These are phyloP conservation scores for Fusarium marasasianum DNA, from an alignment of 2,329 filamentous ascomycete genomes.

Conservation along the genomic window DNA sequence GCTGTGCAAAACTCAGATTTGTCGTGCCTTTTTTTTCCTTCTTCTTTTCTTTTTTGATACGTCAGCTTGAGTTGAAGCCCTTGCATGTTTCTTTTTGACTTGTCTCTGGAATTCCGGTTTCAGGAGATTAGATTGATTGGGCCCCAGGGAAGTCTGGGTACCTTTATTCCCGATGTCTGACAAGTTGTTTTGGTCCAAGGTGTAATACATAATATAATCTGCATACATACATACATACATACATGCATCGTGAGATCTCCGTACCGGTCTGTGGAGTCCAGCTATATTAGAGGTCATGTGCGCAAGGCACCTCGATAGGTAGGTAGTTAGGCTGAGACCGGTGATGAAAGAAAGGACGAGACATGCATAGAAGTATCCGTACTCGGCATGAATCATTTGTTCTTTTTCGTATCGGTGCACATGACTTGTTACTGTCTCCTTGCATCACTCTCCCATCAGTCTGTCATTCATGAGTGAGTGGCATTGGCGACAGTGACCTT, in stretches of 20 bases:
- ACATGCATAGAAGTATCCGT: not conserved
- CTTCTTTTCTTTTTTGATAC: constrained; percentile 1
- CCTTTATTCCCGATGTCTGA: not conserved
- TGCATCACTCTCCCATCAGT: not conserved
- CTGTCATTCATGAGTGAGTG: not conserved
- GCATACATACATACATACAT: not conserved
- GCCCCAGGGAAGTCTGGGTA: not conserved
- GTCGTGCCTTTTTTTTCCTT: not conserved
- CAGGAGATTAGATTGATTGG: not conserved
- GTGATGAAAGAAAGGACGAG: not conserved
- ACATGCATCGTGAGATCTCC: constrained; percentile 5
- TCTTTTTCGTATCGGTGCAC: not conserved
- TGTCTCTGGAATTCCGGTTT: not conserved
- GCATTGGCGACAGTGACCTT: not conserved
- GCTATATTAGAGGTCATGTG: not conserved
- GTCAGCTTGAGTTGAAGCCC: constrained; percentile 1
- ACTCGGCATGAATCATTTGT: not conserved
- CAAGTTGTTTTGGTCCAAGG: not conserved
- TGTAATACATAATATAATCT: too few relatives aligned
- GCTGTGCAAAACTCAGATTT: not conserved
- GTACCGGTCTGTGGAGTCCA: constrained; percentile 28
- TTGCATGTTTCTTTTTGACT: constrained; percentile 1
- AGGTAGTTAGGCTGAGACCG: not conserved
- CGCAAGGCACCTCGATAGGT: not conserved
- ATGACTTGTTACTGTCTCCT: constrained; percentile 4